phyloP scores from a whole-genome alignment of 108 stramenopile genomes.

The Aurantiochytrium sp. region DNA sequence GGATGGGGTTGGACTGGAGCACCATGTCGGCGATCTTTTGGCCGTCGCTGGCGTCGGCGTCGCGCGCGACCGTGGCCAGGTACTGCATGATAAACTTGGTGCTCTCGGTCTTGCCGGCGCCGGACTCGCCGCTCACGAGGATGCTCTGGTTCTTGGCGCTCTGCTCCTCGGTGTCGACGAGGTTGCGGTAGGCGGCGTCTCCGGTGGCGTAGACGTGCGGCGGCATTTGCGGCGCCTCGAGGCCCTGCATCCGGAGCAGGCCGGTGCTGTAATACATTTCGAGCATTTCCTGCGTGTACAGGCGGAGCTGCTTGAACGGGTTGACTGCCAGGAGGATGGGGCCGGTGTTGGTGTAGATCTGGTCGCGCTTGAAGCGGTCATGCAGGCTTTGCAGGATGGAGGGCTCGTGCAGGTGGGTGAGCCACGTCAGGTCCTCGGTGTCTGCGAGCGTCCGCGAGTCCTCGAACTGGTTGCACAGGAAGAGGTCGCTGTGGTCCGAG shows the following conservation, averaged over 20 bases:
- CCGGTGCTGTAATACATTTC: constrained; percentile 51
- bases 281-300: constrained; percentile 51
- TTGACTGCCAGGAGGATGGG: constrained; percentile 64
- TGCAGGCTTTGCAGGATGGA: constrained; percentile 87
- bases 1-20: constrained; percentile 61
- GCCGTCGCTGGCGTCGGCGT: neutral
- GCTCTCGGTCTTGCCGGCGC: constrained; percentile 96
- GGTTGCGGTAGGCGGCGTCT: constrained; percentile 86
- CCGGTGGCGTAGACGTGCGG: constrained; percentile 90
- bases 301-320: constrained; percentile 55
- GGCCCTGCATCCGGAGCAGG: constrained; percentile 31
- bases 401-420: constrained; percentile 97
- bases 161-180: constrained; percentile 67
- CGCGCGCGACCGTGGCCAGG: constrained; percentile 55
- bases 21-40: constrained; percentile 44
- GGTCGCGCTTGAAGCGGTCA: constrained; percentile 69
- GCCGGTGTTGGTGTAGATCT: constrained; percentile 57
- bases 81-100: constrained; percentile 94
- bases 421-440: constrained; percentile 79
- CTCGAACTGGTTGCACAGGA: neutral
- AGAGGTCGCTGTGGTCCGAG: neutral
- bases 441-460: constrained; percentile 17
- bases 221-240: constrained; percentile 46
- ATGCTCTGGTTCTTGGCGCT: constrained; percentile 55
- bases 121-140: constrained; percentile 66